phyloP scores from a whole-genome alignment of 441 rosid genomes.

The Populus trichocarpa region DNA sequence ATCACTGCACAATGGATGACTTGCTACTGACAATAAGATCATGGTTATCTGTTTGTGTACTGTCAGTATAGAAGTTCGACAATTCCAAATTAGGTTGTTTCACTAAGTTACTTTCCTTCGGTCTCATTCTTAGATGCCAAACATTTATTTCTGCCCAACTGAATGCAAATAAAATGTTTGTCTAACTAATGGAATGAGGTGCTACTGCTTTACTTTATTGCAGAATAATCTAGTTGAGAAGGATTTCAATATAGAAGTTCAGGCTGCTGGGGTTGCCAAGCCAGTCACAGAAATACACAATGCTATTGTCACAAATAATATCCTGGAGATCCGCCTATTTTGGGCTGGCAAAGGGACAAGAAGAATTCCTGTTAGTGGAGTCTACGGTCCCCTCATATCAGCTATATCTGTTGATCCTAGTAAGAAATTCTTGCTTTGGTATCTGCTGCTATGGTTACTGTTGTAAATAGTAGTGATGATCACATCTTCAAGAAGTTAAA shows the following conservation, averaged over 20 bases:
- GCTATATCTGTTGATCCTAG: slow-evolving; percentile 18
- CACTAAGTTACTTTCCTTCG: background rate
- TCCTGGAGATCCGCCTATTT: slow-evolving; percentile 17
- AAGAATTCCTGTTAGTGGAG: slow-evolving; percentile 7
- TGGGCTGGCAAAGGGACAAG: slow-evolving; percentile 30
- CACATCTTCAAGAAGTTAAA: background rate
- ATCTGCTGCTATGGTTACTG: background rate
- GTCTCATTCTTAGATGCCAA: background rate
- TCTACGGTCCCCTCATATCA: slow-evolving; percentile 21
- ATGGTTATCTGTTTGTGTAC: background rate
- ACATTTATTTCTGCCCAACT: background rate
- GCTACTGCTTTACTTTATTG: background rate
- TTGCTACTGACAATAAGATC: background rate
- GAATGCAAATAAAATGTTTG: background rate
- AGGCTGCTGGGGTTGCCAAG: slow-evolving; percentile 15
- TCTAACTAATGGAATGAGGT: background rate
- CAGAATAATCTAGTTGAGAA: slow-evolving; percentile 43
- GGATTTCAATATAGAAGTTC: slow-evolving; percentile 14
- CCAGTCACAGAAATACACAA: background rate
- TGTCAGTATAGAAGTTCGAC: background rate
- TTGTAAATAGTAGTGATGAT: background rate
- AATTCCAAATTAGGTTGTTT: background rate
- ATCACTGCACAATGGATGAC: background rate
- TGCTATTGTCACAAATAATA: slow-evolving; percentile 15
- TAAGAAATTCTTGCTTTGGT: slow-evolving; percentile 5